These are phyloP conservation scores for Massospora cicadina DNA, from an alignment of 371 early-diverging fungal species.

Conservation along the genomic window DNA sequence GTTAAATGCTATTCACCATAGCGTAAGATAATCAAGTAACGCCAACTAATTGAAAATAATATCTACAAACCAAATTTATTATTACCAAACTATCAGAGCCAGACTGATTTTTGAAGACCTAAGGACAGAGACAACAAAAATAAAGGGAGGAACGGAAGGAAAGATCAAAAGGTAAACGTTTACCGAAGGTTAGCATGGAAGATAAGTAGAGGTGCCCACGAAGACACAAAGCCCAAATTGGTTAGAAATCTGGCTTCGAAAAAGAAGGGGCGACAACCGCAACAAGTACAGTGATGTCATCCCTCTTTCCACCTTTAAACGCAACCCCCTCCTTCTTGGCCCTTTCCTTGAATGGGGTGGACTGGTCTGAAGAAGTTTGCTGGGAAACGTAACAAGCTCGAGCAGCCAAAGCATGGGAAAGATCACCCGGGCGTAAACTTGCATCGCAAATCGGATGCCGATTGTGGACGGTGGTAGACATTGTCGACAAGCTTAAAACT, in stretches of 20 bases:
- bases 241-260: neutral
- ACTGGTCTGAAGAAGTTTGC: constrained; percentile 36
- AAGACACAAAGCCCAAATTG: too few species aligned
- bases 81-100: neutral
- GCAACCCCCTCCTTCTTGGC: constrained; percentile 58
- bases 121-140: neutral
- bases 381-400: constrained; percentile 62
- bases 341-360: constrained; percentile 73
- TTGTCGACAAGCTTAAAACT: neutral
- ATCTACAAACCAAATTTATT: neutral
- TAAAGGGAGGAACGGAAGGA: neutral
- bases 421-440: constrained; percentile 34
- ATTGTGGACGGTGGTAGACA: constrained; percentile 20
- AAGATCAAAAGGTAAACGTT: neutral
- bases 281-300: constrained; percentile 66
- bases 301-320: constrained; percentile 62
- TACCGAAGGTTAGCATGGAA: neutral
- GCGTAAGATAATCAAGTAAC: too few species aligned
- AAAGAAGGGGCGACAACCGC: constrained; percentile 23
- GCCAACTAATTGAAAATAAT: too few species aligned
- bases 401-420: constrained; percentile 57
- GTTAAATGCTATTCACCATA: too few species aligned
- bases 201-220: neutral
- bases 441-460: constrained; percentile 5
- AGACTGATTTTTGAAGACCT: neutral